Conservation (phyloP, 169 alveolate species). For the Babesia ovis region DNA sequence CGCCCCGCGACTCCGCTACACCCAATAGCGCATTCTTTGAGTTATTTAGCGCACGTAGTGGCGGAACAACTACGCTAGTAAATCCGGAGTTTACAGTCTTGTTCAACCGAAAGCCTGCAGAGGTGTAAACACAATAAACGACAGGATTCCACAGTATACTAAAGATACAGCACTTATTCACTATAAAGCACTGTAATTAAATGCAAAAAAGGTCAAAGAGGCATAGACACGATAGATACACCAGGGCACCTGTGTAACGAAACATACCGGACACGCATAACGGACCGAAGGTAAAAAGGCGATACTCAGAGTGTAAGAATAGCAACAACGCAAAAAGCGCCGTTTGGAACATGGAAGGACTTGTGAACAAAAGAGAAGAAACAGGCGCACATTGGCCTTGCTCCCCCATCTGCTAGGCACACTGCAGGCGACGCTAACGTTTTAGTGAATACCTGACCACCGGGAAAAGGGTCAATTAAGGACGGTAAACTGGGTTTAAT, state of each 20-base stretch:
- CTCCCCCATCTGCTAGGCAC: too few relatives aligned
- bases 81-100: too few relatives aligned
- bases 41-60: background rate
- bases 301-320: background rate
- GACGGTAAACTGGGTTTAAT: too few relatives aligned
- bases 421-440: too few relatives aligned
- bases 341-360: slow-evolving; percentile 16
- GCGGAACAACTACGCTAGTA: too few relatives aligned
- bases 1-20: slow-evolving; percentile 45
- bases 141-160: slow-evolving; percentile 16
- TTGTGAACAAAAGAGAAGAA: background rate
- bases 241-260: background rate
- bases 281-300: background rate
- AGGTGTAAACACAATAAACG: background rate
- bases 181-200: too few relatives aligned
- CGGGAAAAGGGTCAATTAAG: too few relatives aligned
- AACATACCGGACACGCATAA: slow-evolving; percentile 4
- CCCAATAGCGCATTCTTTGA: background rate
- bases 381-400: background rate
- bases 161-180: background rate
- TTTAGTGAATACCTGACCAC: too few relatives aligned
- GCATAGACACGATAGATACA: too few relatives aligned
- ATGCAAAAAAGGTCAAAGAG: too few relatives aligned
- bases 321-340: background rate
- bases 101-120: background rate